phyloP scores from a whole-genome alignment of 345 rosid species.

The Eutrema heterophyllum region DNA sequence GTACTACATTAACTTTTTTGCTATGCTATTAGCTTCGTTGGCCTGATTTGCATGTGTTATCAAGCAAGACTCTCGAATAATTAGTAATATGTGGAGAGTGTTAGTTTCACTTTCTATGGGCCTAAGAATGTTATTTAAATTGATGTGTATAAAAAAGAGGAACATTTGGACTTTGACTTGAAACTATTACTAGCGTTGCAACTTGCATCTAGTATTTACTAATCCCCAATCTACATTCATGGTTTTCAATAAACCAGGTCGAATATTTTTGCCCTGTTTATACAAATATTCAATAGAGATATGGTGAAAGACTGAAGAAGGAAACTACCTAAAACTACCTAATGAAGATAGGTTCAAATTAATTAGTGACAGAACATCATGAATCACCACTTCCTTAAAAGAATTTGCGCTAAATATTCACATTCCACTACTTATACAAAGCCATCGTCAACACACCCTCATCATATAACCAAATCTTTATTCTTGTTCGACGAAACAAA shows the following conservation, averaged over 20 bases:
- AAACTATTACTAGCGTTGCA: no score
- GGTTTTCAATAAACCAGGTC: not conserved
- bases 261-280: not conserved
- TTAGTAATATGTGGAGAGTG: no score
- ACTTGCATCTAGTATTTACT: no score
- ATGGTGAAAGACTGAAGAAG: not conserved
- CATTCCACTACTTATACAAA: slow-evolving; percentile 1
- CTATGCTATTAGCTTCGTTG: no score
- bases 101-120: no score
- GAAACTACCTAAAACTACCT: slow-evolving; percentile 5
- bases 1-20: no score
- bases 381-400: slow-evolving; percentile 1
- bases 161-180: no score
- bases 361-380: slow-evolving; percentile 8
- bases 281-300: not conserved
- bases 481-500: not conserved
- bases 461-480: not conserved
- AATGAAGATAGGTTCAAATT: not conserved
- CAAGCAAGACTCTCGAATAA: no score
- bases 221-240: no score
- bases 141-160: no score
- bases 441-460: not conserved
- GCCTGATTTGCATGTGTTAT: no score
- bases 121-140: no score
- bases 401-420: not conserved